Evolutionary conservation across 805 yeast species (phyloP).

Genomic region (Lipomyces mesembrius): DNA sequence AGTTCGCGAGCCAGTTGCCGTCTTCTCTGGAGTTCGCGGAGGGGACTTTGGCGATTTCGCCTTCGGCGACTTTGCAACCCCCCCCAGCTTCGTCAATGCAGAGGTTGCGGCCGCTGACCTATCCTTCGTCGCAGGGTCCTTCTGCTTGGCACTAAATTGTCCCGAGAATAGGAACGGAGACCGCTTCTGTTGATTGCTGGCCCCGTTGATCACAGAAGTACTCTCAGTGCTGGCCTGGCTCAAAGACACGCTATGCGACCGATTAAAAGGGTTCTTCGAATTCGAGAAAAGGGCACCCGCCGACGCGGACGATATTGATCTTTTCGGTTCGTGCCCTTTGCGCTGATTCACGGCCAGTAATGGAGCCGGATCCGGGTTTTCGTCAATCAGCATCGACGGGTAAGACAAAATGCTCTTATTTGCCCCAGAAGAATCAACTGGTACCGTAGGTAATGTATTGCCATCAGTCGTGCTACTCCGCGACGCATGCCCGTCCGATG

Average conservation of each 20-base stretch:
- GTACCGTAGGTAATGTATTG: not conserved
- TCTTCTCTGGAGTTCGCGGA: constrained; percentile 1
- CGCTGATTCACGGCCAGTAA: not conserved
- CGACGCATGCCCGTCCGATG: not conserved
- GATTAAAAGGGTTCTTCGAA: not conserved
- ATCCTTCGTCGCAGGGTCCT: not conserved
- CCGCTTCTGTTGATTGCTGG: not conserved
- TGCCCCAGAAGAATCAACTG: not conserved
- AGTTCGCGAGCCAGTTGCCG: not conserved
- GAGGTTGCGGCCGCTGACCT: not conserved
- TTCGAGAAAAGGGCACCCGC: not conserved
- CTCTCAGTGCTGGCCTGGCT: not conserved
- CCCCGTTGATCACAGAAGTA: not conserved
- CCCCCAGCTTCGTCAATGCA: not conserved
- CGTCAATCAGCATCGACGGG: not conserved
- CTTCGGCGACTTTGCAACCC: not conserved
- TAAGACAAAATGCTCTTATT: not conserved
- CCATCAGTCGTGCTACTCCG: not conserved
- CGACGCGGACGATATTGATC: constrained; percentile 29
- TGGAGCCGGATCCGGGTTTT: not conserved
- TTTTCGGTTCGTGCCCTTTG: constrained; percentile 16
- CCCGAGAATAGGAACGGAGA: not conserved
- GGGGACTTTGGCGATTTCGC: not conserved
- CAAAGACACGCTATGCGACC: constrained; percentile 10
- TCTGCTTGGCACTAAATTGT: not conserved